Percentiles rank a stretch among this genome's conserved stretches.
These are phyloP conservation scores for Neocallimastix lanati DNA, from an alignment of 192 early-diverging fungal genomes.

Conservation along the genomic window DNA sequence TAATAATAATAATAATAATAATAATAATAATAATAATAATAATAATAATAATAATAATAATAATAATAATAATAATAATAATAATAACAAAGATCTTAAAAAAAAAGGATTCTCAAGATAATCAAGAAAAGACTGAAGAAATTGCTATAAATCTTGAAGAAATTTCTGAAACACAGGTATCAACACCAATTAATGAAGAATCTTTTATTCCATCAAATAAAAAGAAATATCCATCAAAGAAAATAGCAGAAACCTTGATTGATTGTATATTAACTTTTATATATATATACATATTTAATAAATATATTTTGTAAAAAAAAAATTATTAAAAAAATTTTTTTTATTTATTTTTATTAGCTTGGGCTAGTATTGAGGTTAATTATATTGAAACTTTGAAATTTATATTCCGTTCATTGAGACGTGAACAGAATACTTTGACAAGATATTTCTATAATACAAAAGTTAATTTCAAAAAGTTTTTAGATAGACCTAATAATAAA, in stretches of 20 bases:
- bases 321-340: constrained; percentile 1
- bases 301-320: neutral
- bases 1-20: too few relatives aligned
- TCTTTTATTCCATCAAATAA: constrained; percentile 12
- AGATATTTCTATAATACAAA: constrained; percentile 31
- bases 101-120: neutral
- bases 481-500: constrained; percentile 33
- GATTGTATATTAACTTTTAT: constrained; percentile 16
- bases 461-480: constrained; percentile 23
- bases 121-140: neutral
- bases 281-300: neutral
- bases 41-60: too few relatives aligned
- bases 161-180: neutral
- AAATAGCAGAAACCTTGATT: constrained; percentile 26
- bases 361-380: constrained; percentile 29
- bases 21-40: too few relatives aligned
- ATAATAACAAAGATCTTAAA: neutral
- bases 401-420: constrained; percentile 29
- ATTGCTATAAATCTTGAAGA: neutral
- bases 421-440: constrained; percentile 23
- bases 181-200: neutral
- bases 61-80: too few relatives aligned
- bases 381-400: constrained; percentile 37
- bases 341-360: constrained; percentile 12
- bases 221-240: constrained; percentile 21